Evolutionary conservation across 2,329 filamentous ascomycete genomes (phyloP), one percentile per base, ranked within the genome.

Genomic region (Aureobasidium sp.): DNA sequence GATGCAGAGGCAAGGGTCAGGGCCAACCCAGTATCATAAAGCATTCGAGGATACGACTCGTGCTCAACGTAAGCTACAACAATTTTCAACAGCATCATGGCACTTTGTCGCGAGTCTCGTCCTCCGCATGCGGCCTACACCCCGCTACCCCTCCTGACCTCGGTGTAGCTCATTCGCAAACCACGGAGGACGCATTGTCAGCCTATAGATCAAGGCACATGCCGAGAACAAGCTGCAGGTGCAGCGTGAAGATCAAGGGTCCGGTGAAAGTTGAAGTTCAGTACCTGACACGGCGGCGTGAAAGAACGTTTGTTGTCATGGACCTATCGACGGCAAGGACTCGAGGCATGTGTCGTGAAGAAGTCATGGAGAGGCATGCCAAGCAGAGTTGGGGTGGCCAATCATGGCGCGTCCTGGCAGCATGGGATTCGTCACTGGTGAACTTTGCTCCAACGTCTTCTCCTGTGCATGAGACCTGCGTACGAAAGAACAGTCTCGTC

Each of bases 131-230:
- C 45, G 57, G 45, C 37, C 22, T 39, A 35, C 47, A 52, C 57
- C 57, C 50, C 60, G 60, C 54, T 64, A 62, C 63, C 63, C 61
- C 61, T 62, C 60, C 40, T 49, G 50, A 44, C 60, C 42, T 48
- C 33, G 40, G 31, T 40, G 42, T 50, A 42, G 45, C 42, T 49
- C 39, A 2, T 47, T 29, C n/a, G 19, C 31, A 37, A 39, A 61
- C n/a, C 8, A 45, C 29, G 40, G 27, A 49, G 11, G 60, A 57
- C 15, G 33, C 50, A 42, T 33, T 54, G 49, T 27, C 27, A 58
- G 57, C 63, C 63, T 64, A 64, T 64, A 44, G 45, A 54, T 60
- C 37, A 35, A 33, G 35, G n/a, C 63, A 62, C 60, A 64, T 62
- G 63, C 54, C 47, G 42, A 39, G 35, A 29, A 47, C 19, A 22